Conservation (phyloP, 2,329 filamentous ascomycete species). For the Xylaria sp. region DNA sequence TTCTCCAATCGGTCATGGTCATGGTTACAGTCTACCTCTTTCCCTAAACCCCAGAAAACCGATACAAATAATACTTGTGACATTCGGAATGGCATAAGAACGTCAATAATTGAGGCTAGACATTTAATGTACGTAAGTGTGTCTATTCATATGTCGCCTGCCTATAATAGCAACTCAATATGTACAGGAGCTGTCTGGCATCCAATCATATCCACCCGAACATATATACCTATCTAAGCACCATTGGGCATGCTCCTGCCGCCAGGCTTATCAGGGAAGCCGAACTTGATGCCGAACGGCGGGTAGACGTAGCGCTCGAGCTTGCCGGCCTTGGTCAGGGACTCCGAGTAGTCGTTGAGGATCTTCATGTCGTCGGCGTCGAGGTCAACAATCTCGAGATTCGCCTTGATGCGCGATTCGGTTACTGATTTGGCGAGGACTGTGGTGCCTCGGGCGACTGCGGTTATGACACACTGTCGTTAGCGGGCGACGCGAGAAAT, state of each 20-base stretch:
- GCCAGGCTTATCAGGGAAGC: slow-evolving; percentile 74
- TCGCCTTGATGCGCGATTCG: slow-evolving; percentile 74
- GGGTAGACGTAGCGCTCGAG: slow-evolving; percentile 74
- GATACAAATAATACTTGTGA: too few species aligned
- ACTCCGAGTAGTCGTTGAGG: slow-evolving; percentile 65
- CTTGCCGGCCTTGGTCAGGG: slow-evolving; percentile 62
- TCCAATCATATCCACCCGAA: neutral
- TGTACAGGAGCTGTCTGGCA: neutral
- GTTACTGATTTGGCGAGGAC: slow-evolving; percentile 81
- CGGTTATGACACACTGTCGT: neutral
- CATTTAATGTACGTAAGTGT: neutral
- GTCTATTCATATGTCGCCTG: too few species aligned
- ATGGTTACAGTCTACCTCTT: too few species aligned
- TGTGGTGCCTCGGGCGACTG: slow-evolving; percentile 75
- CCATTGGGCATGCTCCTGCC: slow-evolving; percentile 48
- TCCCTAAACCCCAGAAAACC: too few species aligned
- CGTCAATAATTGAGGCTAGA: too few species aligned
- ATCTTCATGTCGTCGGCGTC: slow-evolving; percentile 70
- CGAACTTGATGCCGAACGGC: slow-evolving; percentile 74
- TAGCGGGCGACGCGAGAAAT: neutral
- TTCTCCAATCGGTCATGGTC: too few species aligned
- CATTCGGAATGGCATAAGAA: too few species aligned
- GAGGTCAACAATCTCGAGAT: slow-evolving; percentile 73
- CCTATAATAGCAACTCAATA: too few species aligned
- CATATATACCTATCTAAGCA: neutral